Evolutionary conservation across 2,329 filamentous ascomycete genomes (phyloP).

Genomic region (Neoarthrinium moseri): DNA sequence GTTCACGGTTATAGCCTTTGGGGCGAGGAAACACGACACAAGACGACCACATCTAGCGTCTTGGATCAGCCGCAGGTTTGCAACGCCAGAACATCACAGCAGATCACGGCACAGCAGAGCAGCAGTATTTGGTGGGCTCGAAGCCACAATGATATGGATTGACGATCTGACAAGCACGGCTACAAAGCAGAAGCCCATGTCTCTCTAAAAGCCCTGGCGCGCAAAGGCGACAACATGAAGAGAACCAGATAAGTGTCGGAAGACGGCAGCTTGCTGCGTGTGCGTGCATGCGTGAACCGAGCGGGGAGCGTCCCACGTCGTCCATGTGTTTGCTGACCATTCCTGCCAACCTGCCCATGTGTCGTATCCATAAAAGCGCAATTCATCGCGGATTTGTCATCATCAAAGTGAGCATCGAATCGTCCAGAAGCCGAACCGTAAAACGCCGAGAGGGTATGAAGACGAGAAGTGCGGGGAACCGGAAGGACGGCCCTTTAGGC

Average conservation of each 20-base stretch:
- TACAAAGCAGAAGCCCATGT: background rate
- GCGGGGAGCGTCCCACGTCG: background rate
- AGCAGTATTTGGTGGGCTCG: constrained; percentile 6
- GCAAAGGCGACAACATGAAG: background rate
- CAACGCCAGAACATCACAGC: no score
- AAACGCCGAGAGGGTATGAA: constrained; percentile 8
- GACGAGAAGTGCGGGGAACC: background rate
- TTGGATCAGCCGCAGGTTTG: no score
- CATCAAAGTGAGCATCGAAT: constrained; percentile 1
- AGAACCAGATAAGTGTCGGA: background rate
- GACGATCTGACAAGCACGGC: constrained; percentile 2
- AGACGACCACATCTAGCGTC: no score
- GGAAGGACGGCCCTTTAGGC: constrained; percentile 29
- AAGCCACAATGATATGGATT: constrained; percentile 8
- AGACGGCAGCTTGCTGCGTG: background rate
- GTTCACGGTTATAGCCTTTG: no score
- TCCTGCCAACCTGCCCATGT: background rate
- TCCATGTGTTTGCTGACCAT: background rate
- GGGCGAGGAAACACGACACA: no score
- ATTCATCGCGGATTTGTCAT: constrained; percentile 1
- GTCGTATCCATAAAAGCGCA: constrained; percentile 3
- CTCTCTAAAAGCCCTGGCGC: background rate
- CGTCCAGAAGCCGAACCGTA: constrained; percentile 9
- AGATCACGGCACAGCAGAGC: no score
- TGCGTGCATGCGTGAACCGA: background rate